A percentile compares a stretch with the other conserved stretches of the same genome.
Conservation (phyloP, 495 filamentous ascomycete genomes). For the Lasiosphaeriaceae sp. region DNA sequence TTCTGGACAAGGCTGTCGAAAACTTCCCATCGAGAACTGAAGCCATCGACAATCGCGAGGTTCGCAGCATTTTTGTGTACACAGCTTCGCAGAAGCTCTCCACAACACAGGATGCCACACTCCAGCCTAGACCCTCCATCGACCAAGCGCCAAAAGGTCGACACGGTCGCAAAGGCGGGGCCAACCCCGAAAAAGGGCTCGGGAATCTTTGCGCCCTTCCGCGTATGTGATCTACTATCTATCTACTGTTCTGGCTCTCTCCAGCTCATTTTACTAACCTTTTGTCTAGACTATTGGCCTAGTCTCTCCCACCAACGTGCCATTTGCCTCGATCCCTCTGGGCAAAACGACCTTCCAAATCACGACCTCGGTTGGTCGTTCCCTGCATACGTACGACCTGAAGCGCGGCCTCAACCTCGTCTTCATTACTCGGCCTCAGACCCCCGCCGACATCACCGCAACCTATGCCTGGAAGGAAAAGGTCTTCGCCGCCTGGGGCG, state of each 20-base stretch:
- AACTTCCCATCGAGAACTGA: conserved; percentile 12
- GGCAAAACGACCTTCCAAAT: conserved; percentile 96
- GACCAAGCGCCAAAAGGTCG: conserved; percentile 65
- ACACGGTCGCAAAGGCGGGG: conserved; percentile 31
- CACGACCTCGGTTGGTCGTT: conserved; percentile 86
- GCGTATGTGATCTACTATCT: too few relatives aligned
- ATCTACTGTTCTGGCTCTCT: not conserved
- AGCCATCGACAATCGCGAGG: conserved; percentile 2
- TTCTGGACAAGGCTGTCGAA: conserved; percentile 22
- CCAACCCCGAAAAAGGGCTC: conserved; percentile 46
- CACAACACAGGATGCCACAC: conserved; percentile 40
- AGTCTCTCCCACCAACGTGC: conserved; percentile 83
- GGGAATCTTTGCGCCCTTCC: conserved; percentile 84
- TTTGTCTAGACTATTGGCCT: conserved; percentile 76
- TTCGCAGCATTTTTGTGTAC: not conserved
- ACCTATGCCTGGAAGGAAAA: conserved; percentile 84
- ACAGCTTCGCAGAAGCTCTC: conserved; percentile 10
- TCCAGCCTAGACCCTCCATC: conserved; percentile 50
- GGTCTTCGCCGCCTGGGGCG: conserved; percentile 82
- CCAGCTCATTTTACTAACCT: conserved; percentile 5
- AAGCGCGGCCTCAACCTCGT: conserved; percentile 83
- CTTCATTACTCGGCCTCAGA: conserved; percentile 87
- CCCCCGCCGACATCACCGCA: conserved; percentile 78
- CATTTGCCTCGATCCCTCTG: conserved; percentile 81
- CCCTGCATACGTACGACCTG: conserved; percentile 92